phyloP scores from a whole-genome alignment of 108 stramenopile species.

The Schizochytrium sp. region DNA sequence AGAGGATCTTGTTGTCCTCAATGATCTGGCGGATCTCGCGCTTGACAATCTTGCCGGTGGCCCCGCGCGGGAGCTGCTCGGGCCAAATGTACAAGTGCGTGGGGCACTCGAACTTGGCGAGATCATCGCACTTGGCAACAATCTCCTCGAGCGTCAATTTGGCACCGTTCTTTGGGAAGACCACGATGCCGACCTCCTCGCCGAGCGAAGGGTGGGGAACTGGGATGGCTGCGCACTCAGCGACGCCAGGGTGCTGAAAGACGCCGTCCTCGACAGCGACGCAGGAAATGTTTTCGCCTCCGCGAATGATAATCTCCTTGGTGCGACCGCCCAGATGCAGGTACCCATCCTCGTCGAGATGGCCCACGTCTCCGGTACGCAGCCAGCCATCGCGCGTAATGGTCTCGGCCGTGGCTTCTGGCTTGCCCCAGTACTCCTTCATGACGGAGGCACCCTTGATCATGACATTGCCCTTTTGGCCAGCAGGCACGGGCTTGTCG shows the following conservation, averaged over 20 bases:
- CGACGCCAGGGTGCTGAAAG: constrained; percentile 15
- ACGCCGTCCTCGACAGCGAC: constrained; percentile 26
- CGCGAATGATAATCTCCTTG: constrained; percentile 34
- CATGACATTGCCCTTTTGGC: background rate
- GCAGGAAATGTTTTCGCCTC: constrained; percentile 26
- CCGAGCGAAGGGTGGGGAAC: background rate
- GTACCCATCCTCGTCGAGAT: constrained; percentile 59
- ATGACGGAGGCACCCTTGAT: constrained; percentile 22
- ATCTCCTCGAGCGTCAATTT: background rate
- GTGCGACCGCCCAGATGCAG: constrained; percentile 71
- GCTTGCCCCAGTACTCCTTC: constrained; percentile 73
- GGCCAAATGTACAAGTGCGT: background rate
- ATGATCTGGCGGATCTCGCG: background rate
- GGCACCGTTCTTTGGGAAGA: background rate
- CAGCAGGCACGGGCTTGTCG: background rate
- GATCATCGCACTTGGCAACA: background rate
- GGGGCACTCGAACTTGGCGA: background rate
- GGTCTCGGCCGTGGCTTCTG: constrained; percentile 67
- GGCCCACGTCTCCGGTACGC: constrained; percentile 71
- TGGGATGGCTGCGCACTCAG: background rate
- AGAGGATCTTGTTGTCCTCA: background rate
- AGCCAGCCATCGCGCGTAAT: constrained; percentile 71
- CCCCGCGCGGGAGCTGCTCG: constrained; percentile 10
- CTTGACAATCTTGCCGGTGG: constrained; percentile 13
- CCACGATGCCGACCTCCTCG: constrained; percentile 11